phyloP scores from a whole-genome alignment of 148 eudicot genomes.

The Polygonum aviculare region DNA sequence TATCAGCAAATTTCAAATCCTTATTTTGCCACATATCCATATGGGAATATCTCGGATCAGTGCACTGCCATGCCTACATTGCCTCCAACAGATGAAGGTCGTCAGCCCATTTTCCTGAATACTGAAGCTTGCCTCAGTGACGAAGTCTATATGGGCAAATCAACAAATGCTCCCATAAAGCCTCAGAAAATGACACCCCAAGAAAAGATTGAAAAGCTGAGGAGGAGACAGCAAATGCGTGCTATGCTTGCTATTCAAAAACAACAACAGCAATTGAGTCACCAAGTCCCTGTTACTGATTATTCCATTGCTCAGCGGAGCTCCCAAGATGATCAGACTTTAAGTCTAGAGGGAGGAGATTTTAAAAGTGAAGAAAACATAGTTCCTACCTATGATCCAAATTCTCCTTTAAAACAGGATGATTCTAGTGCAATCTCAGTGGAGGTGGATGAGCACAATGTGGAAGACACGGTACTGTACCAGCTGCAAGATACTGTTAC shows the following conservation, averaged over 20 bases:
- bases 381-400: slow-evolving; percentile 31
- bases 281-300: slow-evolving; percentile 22
- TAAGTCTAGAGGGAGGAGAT: slow-evolving; percentile 28
- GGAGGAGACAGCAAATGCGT: slow-evolving; percentile 72
- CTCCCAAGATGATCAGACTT: slow-evolving; percentile 18
- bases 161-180: slow-evolving; percentile 17
- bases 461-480: slow-evolving; percentile 46
- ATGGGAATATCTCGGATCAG: slow-evolving; percentile 27
- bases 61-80: slow-evolving; percentile 18
- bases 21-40: slow-evolving; percentile 22
- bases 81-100: slow-evolving; percentile 27
- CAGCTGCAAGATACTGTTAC: slow-evolving; percentile 52
- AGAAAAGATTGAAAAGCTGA: slow-evolving; percentile 83
- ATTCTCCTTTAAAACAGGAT: slow-evolving; percentile 31
- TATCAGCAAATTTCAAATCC: slow-evolving; percentile 26
- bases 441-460: slow-evolving; percentile 32
- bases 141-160: slow-evolving; percentile 22
- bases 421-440: slow-evolving; percentile 24
- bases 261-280: slow-evolving; percentile 56
- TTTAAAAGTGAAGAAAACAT: slow-evolving; percentile 25
- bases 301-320: slow-evolving; percentile 16
- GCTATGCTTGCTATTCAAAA: slow-evolving; percentile 84
- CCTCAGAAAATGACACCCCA: slow-evolving; percentile 62
- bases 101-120: slow-evolving; percentile 24
- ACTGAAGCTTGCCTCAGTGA: slow-evolving; percentile 25